phyloP scores from a whole-genome alignment of 1,139 yeast genomes.

The Geotrichum cucujoidarum region DNA sequence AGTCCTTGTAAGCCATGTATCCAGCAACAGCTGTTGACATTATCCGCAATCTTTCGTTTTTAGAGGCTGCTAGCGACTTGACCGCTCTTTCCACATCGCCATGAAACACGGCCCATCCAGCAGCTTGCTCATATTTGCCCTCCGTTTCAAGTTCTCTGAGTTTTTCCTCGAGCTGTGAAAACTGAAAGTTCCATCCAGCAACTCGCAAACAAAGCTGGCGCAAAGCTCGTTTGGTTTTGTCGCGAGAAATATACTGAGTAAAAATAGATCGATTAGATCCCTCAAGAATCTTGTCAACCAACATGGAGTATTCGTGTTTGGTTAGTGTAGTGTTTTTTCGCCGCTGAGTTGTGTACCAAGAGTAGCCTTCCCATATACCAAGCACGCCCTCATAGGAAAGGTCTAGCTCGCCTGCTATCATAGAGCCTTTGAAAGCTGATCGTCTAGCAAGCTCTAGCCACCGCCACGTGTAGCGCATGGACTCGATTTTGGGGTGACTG shows the following conservation, averaged over 20 bases:
- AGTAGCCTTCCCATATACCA: conserved; percentile 84
- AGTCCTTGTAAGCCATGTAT: conserved; percentile 67
- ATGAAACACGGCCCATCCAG: conserved; percentile 96
- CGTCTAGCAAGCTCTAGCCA: conserved; percentile 75
- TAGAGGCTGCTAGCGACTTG: conserved; percentile 55
- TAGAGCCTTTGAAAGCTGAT: conserved; percentile 61
- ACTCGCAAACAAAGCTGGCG: conserved; percentile 76
- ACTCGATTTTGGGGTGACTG: conserved; percentile 36
- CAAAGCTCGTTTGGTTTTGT: conserved; percentile 39
- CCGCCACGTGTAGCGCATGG: conserved; percentile 76
- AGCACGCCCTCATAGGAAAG: conserved; percentile 82
- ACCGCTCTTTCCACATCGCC: conserved; percentile 83
- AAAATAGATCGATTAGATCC: conserved; percentile 16
- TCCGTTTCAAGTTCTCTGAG: conserved; percentile 51
- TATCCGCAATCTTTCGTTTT: conserved; percentile 58
- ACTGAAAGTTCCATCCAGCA: conserved; percentile 88
- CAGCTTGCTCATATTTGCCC: conserved; percentile 81
- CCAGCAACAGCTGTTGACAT: conserved; percentile 96
- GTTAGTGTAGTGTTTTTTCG: conserved; percentile 33
- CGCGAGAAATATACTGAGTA: conserved; percentile 26
- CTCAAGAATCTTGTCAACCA: conserved; percentile 24
- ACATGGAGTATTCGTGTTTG: conserved; percentile 27
- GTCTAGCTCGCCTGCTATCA: conserved; percentile 66
- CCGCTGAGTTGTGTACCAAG: conserved; percentile 54
- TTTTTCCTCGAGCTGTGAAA: conserved; percentile 68